Evolutionary conservation across 495 filamentous ascomycete genomes (phyloP), one percentile per base, ranked within the genome.

Genomic region (Cercophora samala): DNA sequence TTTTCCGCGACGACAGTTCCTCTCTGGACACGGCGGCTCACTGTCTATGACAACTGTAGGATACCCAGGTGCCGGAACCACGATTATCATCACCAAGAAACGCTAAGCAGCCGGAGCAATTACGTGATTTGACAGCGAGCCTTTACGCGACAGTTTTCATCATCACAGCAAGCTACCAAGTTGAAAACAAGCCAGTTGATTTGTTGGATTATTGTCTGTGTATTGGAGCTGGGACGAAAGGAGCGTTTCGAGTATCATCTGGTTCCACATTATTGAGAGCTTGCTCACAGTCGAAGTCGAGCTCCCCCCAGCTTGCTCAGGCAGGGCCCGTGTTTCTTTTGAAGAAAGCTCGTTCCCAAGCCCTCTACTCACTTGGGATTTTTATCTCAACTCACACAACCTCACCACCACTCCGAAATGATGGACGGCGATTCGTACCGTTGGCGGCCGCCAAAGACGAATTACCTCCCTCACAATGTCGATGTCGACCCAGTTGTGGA

Each of bases 401-500:
- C 32, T 2, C n/a, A 32, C 8, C 18, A 46, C 60, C 19, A 29
- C n/a, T 13, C 5, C 26, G 24, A 32, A 62, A 42, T 42, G 64
- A 76, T 77, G 76, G 64, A 76, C 63, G 69, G 71, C 62, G 68
- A 72, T 42, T 66, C 66, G 8, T 78, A 76, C 71, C 58, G 70
- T 26, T 75, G 74, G 67, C 74, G 75, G 69, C 72, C 78, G 25
- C 82, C 82, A 42, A 80, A 78, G 75, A 80, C 82, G 15, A 83
- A 84, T 70, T 83, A 84, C 65, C 76, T 84, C 4, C 81, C 82
- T 58, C 78, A 82, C 68, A 75, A 80, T 60, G 62, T 78, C 25
- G 78, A 78, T 9, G 72, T 72, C 25, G 76, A 78, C 58, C 76
- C 77, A 15, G 83, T 93, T 63, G 90, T 93, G 53, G 86, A 93